Evolutionary conservation across 768 basidiomycete genomes (phyloP).

Genomic region (Kondoa subrosea): DNA sequence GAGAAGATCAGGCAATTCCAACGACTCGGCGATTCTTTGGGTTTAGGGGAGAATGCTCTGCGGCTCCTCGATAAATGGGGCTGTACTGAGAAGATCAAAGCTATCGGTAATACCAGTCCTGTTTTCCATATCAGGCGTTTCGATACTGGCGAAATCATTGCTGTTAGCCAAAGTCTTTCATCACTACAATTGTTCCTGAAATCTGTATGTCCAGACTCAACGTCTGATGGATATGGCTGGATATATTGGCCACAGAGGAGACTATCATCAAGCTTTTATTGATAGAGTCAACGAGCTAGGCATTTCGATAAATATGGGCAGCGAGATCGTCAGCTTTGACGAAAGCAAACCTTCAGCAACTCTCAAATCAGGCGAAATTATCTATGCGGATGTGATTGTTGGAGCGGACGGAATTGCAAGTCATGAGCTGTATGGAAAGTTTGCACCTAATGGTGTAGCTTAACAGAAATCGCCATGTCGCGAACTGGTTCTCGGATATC

Average conservation of each 20-base stretch:
- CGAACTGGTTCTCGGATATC: constrained; percentile 13
- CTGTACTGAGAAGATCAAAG: constrained; percentile 11
- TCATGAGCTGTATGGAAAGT: too few relatives aligned
- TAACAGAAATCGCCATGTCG: neutral
- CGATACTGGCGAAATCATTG: constrained; percentile 19
- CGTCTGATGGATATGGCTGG: constrained; percentile 19
- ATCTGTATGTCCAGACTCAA: too few relatives aligned
- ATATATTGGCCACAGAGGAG: constrained; percentile 18
- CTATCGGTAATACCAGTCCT: constrained; percentile 17
- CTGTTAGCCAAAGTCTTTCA: too few relatives aligned
- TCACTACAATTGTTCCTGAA: too few relatives aligned
- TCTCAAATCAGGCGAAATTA: constrained; percentile 37
- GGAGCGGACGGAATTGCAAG: constrained; percentile 29
- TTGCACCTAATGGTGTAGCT: neutral
- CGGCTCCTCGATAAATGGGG: constrained; percentile 17
- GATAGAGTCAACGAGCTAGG: constrained; percentile 17
- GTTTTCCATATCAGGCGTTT: constrained; percentile 17
- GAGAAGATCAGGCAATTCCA: constrained; percentile 18
- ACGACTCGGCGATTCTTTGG: constrained; percentile 10
- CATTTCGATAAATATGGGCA: constrained; percentile 17
- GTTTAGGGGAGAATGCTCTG: constrained; percentile 18
- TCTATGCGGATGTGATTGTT: constrained; percentile 38
- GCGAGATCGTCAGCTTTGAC: constrained; percentile 29
- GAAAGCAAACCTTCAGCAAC: constrained; percentile 32
- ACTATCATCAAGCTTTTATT: constrained; percentile 15